Evolutionary conservation across 805 yeast genomes (phyloP), one percentile per base, ranked within the genome.

Genomic region (Schwanniomyces sp.): DNA sequence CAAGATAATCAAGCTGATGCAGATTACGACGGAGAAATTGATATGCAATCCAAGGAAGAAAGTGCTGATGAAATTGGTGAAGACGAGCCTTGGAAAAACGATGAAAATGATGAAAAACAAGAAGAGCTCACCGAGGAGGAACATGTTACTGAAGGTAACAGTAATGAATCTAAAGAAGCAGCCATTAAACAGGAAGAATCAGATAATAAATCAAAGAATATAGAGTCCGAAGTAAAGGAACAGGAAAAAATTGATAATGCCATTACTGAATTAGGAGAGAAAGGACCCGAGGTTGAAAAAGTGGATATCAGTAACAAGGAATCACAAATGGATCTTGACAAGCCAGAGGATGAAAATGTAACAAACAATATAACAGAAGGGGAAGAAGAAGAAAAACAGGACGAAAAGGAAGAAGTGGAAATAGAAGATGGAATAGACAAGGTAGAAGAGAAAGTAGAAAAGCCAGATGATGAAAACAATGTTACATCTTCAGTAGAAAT

Each of bases 311-410:
- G 5, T 21, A 5, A 21, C 5, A 21, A 21, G 24, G 24, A 21
- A 21, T 21, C 24, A 21, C 5, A 21, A 21, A 21, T 21, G 24
- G 24, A 21, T 4, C 3, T 21, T 28, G 56, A 48, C 21, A 52
- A 53, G 8, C 52, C 45, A 11, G 50, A 36, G 14, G 40, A 49
- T 38, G 43, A 25, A 3, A 21, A 21, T 3, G 24, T 4, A 21
- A 21, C 24, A 21, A 21, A 5, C 16, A 26, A 36, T 36, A 21
- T n/a, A 26, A 34, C 7, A 40, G 44, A 45, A 17, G 41, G 30
- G 7, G 40, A 25, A 11, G 47, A 39, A 30, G 47, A 48, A n/a
- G 44, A 43, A 21, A 21, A 21, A 21, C 5, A 4, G 7, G 10
- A 18, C 1, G 39, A 41, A 18, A 36, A 32, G 17, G 11, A 12